phyloP scores from a whole-genome alignment of 805 yeast genomes.

The Saccharomycopsis selenospora region DNA sequence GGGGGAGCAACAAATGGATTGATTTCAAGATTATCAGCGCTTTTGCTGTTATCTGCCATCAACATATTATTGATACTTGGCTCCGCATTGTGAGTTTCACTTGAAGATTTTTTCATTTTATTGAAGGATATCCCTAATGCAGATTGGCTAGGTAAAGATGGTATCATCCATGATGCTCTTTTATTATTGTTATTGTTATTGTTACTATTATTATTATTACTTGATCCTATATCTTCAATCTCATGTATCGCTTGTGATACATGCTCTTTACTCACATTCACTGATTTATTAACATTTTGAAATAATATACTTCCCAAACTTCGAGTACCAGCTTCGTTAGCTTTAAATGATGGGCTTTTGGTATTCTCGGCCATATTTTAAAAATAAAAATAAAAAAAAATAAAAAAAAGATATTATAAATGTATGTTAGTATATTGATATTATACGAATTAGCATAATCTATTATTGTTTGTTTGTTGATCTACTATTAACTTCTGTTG shows the following conservation, averaged over 20 bases:
- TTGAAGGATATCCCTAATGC: background rate
- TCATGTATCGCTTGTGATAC: background rate
- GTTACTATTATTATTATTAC: background rate
- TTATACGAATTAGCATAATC: no score
- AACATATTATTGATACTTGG: background rate
- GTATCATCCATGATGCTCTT: background rate
- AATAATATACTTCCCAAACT: background rate
- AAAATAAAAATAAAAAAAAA: no score
- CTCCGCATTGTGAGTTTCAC: background rate
- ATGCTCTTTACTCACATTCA: background rate
- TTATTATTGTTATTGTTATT: background rate
- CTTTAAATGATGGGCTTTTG: background rate
- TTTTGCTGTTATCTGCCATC: background rate
- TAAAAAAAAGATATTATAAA: no score
- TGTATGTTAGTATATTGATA: no score
- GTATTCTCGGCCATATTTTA: conserved; percentile 1
- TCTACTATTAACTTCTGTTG: no score
- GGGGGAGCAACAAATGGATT: background rate
- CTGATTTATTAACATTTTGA: background rate
- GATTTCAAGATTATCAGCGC: background rate
- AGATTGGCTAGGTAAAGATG: background rate
- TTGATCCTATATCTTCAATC: no score
- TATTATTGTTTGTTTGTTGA: no score
- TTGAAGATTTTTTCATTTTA: background rate
- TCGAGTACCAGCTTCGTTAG: background rate